Percentiles rank a stretch among this genome's conserved stretches.
Conservation (phyloP, 306 rosid species). For the Argentina anserina region DNA sequence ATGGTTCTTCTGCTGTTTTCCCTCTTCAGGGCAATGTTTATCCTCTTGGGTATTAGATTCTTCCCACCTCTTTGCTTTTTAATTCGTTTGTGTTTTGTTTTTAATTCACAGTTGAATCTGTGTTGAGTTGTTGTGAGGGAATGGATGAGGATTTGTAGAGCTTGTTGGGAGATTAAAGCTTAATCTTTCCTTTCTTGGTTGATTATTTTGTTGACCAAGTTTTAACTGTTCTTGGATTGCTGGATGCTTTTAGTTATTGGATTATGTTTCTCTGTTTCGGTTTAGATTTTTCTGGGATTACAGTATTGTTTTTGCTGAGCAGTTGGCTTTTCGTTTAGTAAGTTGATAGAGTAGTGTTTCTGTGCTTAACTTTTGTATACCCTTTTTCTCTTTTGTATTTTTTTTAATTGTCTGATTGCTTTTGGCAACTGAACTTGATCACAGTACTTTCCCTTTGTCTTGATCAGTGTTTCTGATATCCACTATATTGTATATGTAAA, state of each 20-base stretch:
- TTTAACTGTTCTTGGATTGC: neutral
- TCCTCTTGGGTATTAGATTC: slow-evolving; percentile 58
- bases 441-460: neutral
- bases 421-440: neutral
- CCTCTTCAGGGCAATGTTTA: slow-evolving; percentile 63
- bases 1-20: slow-evolving; percentile 35
- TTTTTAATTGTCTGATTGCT: neutral
- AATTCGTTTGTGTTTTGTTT: neutral
- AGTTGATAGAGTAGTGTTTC: neutral
- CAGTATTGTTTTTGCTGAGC: slow-evolving; percentile 1
- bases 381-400: too few relatives aligned
- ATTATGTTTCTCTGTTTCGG: neutral
- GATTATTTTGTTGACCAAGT: neutral
- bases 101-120: neutral
- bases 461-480: neutral
- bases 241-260: neutral
- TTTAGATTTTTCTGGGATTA: neutral
- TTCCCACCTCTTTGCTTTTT: neutral
- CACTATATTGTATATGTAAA: neutral
- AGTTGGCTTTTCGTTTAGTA: neutral
- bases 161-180: slow-evolving; percentile 4
- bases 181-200: neutral
- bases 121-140: neutral
- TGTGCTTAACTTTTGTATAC: neutral
- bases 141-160: neutral